Conservation (phyloP, 2,329 filamentous ascomycete genomes). For the Cercospora sp. region DNA sequence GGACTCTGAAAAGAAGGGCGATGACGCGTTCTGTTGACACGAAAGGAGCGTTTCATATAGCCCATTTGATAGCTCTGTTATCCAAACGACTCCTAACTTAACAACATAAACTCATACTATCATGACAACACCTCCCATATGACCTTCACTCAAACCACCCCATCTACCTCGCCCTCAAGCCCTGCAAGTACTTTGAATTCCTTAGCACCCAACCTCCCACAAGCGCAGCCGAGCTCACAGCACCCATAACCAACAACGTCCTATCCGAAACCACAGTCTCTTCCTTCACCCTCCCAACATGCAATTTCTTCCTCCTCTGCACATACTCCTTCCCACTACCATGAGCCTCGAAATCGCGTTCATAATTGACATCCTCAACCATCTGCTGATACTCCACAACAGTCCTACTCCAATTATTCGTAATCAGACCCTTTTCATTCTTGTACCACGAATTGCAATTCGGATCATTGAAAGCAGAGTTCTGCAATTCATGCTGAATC, state of each 20-base stretch:
- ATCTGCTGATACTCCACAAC: slow-evolving; percentile 58
- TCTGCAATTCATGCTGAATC: slow-evolving; percentile 49
- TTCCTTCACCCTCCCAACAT: slow-evolving; percentile 49
- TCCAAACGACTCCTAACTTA: not conserved
- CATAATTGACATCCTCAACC: slow-evolving; percentile 47
- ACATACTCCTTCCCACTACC: slow-evolving; percentile 40
- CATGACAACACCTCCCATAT: not conserved
- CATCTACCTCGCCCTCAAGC: slow-evolving; percentile 26
- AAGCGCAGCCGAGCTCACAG: slow-evolving; percentile 41
- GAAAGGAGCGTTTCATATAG: not conserved
- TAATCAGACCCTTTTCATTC: slow-evolving; percentile 55
- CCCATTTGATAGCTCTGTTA: not conserved
- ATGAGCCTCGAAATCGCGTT: slow-evolving; percentile 44
- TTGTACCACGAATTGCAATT: slow-evolving; percentile 61
- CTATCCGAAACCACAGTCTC: slow-evolving; percentile 47
- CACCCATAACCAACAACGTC: slow-evolving; percentile 41
- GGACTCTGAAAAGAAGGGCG: not conserved
- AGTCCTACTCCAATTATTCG: slow-evolving; percentile 58
- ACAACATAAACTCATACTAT: not conserved
- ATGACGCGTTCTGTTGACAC: not conserved
- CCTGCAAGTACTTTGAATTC: slow-evolving; percentile 32
- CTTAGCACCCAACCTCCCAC: slow-evolving; percentile 52
- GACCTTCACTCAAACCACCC: not conserved
- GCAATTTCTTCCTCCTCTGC: slow-evolving; percentile 38
- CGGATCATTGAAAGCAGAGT: slow-evolving; percentile 55